phyloP scores from a whole-genome alignment of 495 filamentous ascomycete genomes.

The Podospora pseudoanserina region DNA sequence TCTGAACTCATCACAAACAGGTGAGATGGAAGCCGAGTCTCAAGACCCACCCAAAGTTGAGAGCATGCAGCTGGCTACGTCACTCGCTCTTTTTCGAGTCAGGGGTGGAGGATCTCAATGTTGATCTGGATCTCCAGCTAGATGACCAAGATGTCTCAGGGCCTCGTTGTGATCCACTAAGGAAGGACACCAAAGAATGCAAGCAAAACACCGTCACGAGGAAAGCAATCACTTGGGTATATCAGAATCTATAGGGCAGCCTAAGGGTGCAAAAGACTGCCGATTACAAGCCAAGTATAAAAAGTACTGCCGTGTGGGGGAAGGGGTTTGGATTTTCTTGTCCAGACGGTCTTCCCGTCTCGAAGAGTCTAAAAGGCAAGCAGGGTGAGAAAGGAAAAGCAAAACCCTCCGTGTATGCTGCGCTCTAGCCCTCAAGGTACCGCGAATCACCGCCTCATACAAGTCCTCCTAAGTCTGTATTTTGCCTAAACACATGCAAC shows the following conservation, averaged over 20 bases:
- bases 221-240: neutral
- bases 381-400: conserved; percentile 39
- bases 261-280: neutral
- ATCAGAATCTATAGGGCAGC: neutral
- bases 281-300: neutral
- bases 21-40: no score
- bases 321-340: conserved; percentile 38
- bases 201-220: no score
- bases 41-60: neutral
- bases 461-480: conserved; percentile 39
- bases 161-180: no score
- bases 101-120: neutral
- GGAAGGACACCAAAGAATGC: no score
- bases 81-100: neutral
- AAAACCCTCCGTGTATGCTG: conserved; percentile 39
- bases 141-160: neutral
- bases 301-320: conserved; percentile 12
- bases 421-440: conserved; percentile 34
- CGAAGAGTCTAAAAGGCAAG: conserved; percentile 50
- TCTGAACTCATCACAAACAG: no score
- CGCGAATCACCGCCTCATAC: conserved; percentile 37
- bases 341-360: conserved; percentile 39
- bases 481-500: conserved; percentile 52
- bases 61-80: neutral
- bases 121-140: neutral